These are phyloP conservation scores for Verticillium longisporum DNA, from an alignment of 2,329 filamentous ascomycete species.

Conservation along the genomic window DNA sequence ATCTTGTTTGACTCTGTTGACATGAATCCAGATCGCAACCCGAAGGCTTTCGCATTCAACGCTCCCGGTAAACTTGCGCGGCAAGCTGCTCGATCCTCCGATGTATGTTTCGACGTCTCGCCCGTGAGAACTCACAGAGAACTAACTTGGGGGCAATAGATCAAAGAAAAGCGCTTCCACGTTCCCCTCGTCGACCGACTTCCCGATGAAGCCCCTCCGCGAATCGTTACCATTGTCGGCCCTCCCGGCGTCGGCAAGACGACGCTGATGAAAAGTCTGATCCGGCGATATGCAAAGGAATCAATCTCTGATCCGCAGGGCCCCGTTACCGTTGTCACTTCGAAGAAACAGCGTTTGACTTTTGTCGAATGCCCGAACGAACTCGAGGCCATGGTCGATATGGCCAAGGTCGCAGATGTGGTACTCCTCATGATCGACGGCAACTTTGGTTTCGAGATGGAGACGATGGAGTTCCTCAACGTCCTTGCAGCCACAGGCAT, in stretches of 20 bases:
- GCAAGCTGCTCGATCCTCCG: slow-evolving; percentile 64
- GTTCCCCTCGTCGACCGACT: slow-evolving; percentile 94
- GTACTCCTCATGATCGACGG: slow-evolving; percentile 97
- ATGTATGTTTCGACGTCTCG: slow-evolving; percentile 39
- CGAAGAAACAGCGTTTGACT: slow-evolving; percentile 88
- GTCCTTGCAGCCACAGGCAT: slow-evolving; percentile 90
- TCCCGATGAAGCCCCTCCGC: slow-evolving; percentile 88
- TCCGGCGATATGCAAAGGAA: slow-evolving; percentile 93
- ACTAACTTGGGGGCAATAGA: slow-evolving; percentile 35
- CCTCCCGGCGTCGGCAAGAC: slow-evolving; percentile 95
- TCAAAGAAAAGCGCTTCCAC: slow-evolving; percentile 93
- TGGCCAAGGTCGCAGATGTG: slow-evolving; percentile 96
- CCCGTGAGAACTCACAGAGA: neutral
- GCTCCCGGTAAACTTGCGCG: slow-evolving; percentile 75
- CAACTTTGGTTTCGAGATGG: slow-evolving; percentile 99
- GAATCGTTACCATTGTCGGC: slow-evolving; percentile 89
- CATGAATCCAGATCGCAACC: slow-evolving; percentile 57
- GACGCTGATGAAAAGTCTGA: slow-evolving; percentile 87
- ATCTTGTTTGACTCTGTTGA: slow-evolving; percentile 10
- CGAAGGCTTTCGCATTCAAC: slow-evolving; percentile 83
- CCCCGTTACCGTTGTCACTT: slow-evolving; percentile 92
- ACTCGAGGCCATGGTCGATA: slow-evolving; percentile 91
- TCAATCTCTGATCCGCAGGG: slow-evolving; percentile 84
- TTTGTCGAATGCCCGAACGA: slow-evolving; percentile 98
- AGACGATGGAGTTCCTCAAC: slow-evolving; percentile 99